phyloP scores from a whole-genome alignment of 257 asterid species.

The Ajuga chamaepitys region DNA sequence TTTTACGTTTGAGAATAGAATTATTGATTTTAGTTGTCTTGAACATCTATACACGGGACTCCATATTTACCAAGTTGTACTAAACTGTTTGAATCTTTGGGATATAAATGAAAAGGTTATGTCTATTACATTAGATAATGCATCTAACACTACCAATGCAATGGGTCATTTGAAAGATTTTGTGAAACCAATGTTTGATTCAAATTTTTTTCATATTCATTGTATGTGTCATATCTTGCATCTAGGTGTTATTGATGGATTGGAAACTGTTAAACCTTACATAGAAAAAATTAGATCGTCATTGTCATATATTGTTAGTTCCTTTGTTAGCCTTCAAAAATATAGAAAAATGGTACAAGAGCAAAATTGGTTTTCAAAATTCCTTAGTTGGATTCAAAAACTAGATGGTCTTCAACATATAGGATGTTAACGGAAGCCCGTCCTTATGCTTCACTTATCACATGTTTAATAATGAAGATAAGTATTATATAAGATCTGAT shows the following conservation, averaged over 20 bases:
- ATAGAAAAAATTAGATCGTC: no score
- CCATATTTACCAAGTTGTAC: no score
- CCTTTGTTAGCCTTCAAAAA: neutral
- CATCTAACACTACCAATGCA: neutral
- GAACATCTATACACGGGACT: no score
- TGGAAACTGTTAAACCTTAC: no score
- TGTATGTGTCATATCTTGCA: neutral
- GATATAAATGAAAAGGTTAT: neutral
- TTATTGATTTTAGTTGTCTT: no score
- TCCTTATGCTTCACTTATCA: no score
- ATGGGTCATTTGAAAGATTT: neutral
- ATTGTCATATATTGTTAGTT: no score
- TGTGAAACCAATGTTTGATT: neutral
- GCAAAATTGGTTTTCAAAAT: neutral
- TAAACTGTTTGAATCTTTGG: no score
- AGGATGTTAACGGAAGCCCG: no score
- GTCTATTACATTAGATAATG: neutral
- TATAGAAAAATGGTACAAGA: neutral
- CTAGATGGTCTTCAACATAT: no score
- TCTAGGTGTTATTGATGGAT: no score
- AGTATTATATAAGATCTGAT: no score
- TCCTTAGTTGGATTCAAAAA: neutral
- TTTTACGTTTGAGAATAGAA: neutral
- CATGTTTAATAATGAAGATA: neutral
- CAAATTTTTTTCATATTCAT: neutral